These are phyloP conservation scores for Mortierella sp. DNA, from an alignment of 371 early-diverging fungal genomes.

Conservation along the genomic window DNA sequence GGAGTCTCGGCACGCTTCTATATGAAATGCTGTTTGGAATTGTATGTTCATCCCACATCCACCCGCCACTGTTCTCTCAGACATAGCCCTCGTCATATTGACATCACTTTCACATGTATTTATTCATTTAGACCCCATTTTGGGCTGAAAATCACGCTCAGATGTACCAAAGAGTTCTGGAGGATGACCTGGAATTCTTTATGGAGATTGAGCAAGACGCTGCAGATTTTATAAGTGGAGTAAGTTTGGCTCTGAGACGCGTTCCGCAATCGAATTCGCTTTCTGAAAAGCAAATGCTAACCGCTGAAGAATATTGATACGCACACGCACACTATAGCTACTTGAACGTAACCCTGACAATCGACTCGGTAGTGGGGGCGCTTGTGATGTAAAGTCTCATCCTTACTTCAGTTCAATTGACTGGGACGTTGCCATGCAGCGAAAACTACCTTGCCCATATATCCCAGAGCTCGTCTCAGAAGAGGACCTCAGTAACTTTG, in stretches of 20 bases:
- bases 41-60: slow-evolving; percentile 56
- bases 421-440: slow-evolving; percentile 68
- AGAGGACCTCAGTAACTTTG: slow-evolving; percentile 76
- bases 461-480: slow-evolving; percentile 66
- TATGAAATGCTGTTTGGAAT: slow-evolving; percentile 86
- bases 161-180: slow-evolving; percentile 86
- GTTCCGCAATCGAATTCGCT: too few relatives aligned
- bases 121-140: slow-evolving; percentile 74
- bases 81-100: neutral
- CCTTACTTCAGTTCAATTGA: slow-evolving; percentile 75
- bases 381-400: slow-evolving; percentile 74
- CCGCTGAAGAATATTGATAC: neutral
- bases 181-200: slow-evolving; percentile 83
- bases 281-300: neutral
- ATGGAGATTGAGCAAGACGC: slow-evolving; percentile 70
- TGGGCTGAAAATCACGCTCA: slow-evolving; percentile 82
- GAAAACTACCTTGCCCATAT: slow-evolving; percentile 57
- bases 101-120: neutral
- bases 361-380: slow-evolving; percentile 74
- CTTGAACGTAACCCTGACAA: slow-evolving; percentile 74
- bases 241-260: slow-evolving; percentile 46
- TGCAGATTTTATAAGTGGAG: slow-evolving; percentile 69
- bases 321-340: slow-evolving; percentile 57
- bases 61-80: neutral
- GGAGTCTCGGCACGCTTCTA: slow-evolving; percentile 96